Base-by-base conservation (phyloP, 768 basidiomycete species). In the Suillus americanus region DNA sequence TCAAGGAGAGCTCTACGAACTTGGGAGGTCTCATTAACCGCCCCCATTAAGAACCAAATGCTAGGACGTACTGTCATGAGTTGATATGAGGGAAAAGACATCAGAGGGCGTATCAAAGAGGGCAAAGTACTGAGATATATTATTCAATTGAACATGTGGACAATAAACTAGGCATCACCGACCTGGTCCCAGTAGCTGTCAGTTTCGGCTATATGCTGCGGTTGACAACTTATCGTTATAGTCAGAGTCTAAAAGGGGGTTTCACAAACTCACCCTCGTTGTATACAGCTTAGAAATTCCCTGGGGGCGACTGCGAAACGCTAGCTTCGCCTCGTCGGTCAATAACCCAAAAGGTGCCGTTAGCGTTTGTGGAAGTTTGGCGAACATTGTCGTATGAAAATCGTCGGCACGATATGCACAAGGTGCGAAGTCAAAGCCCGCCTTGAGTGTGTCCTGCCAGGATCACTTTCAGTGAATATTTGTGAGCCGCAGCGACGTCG, bases 171-270 rank as follows among this genome's bases (percentile, higher is more conserved):
- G 38, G 30, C 41, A 57, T 20, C 35, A 71, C 85, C 71, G 67
- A 92, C 93, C 80, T 97, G 95, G 64, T 94, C 85, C 95, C 95
- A 97, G 72, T 96, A 95, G n/a, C 74, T 79, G 72, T 97, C 95
- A 3, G 79, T 83, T 64, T 86, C 81, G 3, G 87, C 75, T 59
- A 96, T 95, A 69, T 91, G 86, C 92, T 95, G 65, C 40, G 56
- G 51, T 62, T 67, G 53, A 41, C 18, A 59, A 59, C 50, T 61
- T 67, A 51, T 59, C 57, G 40, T 41, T 59, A 20, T 41, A 28
- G 38, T 59, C 25, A 59, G 54, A 57, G 54, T 43, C 5, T 23
- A 55, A 54, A 60, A 43, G 16, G n/a, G 23, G 45, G 45, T 25
- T 28, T 50, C 25, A 62, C 92, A 68, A 76, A 95, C 94, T 59